Evolutionary conservation across 805 yeast species (phyloP).

Genomic region (Torulaspora gathmanii): DNA sequence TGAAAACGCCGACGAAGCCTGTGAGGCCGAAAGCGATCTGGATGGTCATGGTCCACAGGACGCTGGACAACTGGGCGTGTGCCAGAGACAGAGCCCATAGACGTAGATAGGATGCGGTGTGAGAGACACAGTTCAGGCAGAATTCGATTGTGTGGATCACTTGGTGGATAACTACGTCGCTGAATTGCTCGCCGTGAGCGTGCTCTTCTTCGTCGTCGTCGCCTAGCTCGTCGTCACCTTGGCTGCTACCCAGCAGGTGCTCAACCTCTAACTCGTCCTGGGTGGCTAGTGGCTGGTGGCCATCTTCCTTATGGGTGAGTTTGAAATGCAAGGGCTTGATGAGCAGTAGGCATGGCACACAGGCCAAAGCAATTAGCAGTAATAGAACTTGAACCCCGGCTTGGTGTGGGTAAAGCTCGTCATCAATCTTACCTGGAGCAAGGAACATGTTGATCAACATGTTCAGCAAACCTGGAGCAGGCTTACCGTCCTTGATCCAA

Average conservation of each 20-base stretch:
- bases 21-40: slow-evolving; percentile 54
- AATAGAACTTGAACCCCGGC: slow-evolving; percentile 54
- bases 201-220: slow-evolving; percentile 41
- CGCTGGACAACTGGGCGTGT: slow-evolving; percentile 72
- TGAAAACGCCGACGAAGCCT: slow-evolving; percentile 51
- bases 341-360: slow-evolving; percentile 71
- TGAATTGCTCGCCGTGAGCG: slow-evolving; percentile 46
- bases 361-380: slow-evolving; percentile 53
- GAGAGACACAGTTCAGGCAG: slow-evolving; percentile 73
- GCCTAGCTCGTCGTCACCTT: slow-evolving; percentile 9
- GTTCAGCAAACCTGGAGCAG: slow-evolving; percentile 69
- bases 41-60: slow-evolving; percentile 73
- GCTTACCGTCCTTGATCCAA: slow-evolving; percentile 57
- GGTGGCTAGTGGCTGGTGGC: slow-evolving; percentile 24
- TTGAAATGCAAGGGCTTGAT: slow-evolving; percentile 56
- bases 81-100: slow-evolving; percentile 78
- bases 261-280: slow-evolving; percentile 15
- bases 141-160: slow-evolving; percentile 78
- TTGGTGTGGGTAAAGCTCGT: slow-evolving; percentile 62
- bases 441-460: slow-evolving; percentile 74
- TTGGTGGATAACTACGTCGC: slow-evolving; percentile 72
- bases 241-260: slow-evolving; percentile 16
- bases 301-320: slow-evolving; percentile 36
- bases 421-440: slow-evolving; percentile 66
- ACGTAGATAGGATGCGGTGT: slow-evolving; percentile 72